Percentiles rank a stretch among this genome's conserved stretches.
Evolutionary conservation across 1,284 basidiomycete genomes (phyloP).

Genomic region (Meira nashicola): DNA sequence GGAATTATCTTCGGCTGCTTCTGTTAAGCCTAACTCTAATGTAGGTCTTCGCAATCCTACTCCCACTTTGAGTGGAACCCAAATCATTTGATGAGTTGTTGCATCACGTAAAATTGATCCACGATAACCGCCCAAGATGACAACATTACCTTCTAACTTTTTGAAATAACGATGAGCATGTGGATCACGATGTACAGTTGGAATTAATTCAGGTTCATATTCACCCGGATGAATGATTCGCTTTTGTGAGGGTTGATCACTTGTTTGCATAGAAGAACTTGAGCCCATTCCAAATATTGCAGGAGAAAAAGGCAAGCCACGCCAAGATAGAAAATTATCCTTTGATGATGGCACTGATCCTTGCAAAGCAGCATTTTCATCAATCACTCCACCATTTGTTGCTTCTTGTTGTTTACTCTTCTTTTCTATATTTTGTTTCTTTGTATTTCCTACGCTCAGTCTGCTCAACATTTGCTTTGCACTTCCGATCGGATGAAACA

Average conservation of each 20-base stretch:
- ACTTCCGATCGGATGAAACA: conserved; percentile 12
- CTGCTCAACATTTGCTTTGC: neutral
- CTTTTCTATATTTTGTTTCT: neutral
- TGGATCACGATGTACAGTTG: conserved; percentile 18
- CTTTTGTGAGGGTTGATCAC: neutral
- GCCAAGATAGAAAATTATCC: conserved; percentile 1
- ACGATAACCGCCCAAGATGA: conserved; percentile 51
- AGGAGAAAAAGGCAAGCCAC: neutral
- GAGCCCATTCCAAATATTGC: conserved; percentile 6
- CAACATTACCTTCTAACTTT: conserved; percentile 44
- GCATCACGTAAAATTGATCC: conserved; percentile 49
- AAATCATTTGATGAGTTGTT: conserved; percentile 40
- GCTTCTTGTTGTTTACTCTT: neutral
- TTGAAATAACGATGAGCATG: conserved; percentile 31
- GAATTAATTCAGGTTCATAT: conserved; percentile 31
- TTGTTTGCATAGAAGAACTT: neutral
- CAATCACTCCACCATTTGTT: neutral
- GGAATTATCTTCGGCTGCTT: conserved; percentile 31
- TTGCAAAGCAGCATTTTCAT: neutral
- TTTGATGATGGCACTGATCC: neutral
- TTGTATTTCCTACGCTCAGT: neutral
- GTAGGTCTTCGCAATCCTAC: conserved; percentile 44
- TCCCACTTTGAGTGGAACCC: conserved; percentile 49
- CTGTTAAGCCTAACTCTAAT: conserved; percentile 42
- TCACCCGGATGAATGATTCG: neutral